phyloP scores from a whole-genome alignment of 805 yeast species.

The Candida germanica region DNA sequence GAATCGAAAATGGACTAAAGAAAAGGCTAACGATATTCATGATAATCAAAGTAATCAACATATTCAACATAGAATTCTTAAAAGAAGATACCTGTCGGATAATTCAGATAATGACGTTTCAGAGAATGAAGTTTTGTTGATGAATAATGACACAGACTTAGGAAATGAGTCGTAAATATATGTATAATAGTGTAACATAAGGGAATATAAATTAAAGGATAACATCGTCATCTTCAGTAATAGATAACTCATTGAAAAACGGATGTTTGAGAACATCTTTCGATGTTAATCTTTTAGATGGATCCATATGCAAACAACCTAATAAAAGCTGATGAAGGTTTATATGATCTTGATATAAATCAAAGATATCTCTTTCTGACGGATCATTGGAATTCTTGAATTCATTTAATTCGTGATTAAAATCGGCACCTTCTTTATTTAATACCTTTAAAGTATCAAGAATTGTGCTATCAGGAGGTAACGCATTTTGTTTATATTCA shows the following conservation, averaged over 20 bases:
- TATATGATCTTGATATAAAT: conserved; percentile 35
- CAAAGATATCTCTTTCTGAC: conserved; percentile 20
- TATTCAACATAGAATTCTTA: neutral
- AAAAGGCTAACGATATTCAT: conserved; percentile 4
- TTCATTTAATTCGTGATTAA: conserved; percentile 13
- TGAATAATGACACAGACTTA: conserved; percentile 4
- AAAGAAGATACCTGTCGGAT: conserved; percentile 11
- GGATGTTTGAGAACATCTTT: conserved; percentile 53
- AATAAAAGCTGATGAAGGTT: conserved; percentile 55
- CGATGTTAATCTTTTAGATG: conserved; percentile 54
- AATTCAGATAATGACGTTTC: too few relatives aligned
- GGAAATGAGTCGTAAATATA: conserved; percentile 3
- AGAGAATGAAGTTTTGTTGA: too few relatives aligned
- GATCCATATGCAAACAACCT: conserved; percentile 57
- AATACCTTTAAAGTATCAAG: conserved; percentile 57
- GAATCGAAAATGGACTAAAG: conserved; percentile 41
- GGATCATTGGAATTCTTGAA: conserved; percentile 5
- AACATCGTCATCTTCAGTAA: conserved; percentile 32
- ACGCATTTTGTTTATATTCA: conserved; percentile 55
- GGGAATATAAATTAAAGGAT: conserved; percentile 2
- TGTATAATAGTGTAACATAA: neutral
- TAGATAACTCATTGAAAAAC: conserved; percentile 52
- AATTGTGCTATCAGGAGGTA: conserved; percentile 72
- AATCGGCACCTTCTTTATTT: conserved; percentile 37
- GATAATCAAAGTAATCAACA: conserved; percentile 4